These are phyloP conservation scores for Emericellopsis terricola DNA, from an alignment of 495 filamentous ascomycete genomes.

Conservation along the genomic window DNA sequence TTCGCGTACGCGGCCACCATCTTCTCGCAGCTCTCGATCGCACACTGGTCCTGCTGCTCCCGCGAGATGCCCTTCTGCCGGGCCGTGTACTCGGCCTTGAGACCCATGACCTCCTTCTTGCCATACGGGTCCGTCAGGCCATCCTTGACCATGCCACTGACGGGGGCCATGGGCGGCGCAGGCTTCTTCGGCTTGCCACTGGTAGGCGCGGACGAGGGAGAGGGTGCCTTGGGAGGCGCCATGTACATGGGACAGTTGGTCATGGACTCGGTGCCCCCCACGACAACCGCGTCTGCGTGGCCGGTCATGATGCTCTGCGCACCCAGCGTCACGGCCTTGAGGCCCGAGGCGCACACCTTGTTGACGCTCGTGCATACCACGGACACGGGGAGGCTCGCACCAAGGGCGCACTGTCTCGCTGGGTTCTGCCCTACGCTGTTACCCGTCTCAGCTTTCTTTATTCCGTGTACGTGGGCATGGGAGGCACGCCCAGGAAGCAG, in stretches of 20 bases:
- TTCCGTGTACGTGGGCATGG: slow-evolving; percentile 1
- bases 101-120: slow-evolving; percentile 83
- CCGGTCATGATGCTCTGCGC: slow-evolving; percentile 93
- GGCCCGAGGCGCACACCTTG: slow-evolving; percentile 89
- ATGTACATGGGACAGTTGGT: slow-evolving; percentile 91
- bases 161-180: no score
- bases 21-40: slow-evolving; percentile 78
- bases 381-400: slow-evolving; percentile 59
- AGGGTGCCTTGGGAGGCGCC: slow-evolving; percentile 58
- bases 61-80: slow-evolving; percentile 62
- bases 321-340: slow-evolving; percentile 88
- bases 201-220: slow-evolving; percentile 79
- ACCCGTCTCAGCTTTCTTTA: slow-evolving; percentile 1
- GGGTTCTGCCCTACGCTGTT: slow-evolving; percentile 86
- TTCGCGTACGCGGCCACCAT: slow-evolving; percentile 66
- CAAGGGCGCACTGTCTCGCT: slow-evolving; percentile 79
- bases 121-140: slow-evolving; percentile 81
- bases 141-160: slow-evolving; percentile 84
- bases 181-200: no score
- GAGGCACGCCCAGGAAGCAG: slow-evolving; percentile 2
- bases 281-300: slow-evolving; percentile 79
- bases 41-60: slow-evolving; percentile 80
- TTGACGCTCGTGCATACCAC: slow-evolving; percentile 86
- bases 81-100: slow-evolving; percentile 82
- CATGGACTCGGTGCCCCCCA: slow-evolving; percentile 93